A percentile compares a stretch with the other conserved stretches of the same genome.
These are phyloP conservation scores for Russula sp. DNA, from an alignment of 768 basidiomycete species.

Conservation along the genomic window DNA sequence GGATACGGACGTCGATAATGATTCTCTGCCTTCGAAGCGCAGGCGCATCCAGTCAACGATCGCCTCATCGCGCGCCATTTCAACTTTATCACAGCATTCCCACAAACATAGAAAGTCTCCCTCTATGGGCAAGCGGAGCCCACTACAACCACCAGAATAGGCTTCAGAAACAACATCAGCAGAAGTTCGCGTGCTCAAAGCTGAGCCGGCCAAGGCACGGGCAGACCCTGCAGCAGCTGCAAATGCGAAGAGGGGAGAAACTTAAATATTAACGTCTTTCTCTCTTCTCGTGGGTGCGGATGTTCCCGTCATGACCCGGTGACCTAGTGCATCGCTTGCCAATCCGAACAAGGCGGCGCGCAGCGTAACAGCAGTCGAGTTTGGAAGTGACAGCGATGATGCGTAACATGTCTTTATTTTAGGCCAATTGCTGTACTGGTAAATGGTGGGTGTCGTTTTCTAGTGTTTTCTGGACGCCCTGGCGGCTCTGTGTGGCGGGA, in stretches of 20 bases:
- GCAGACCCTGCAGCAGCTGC: conserved; percentile 5
- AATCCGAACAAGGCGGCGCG: conserved; percentile 22
- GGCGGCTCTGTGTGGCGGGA: too few relatives aligned
- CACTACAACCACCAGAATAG: too few relatives aligned
- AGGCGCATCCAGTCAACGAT: conserved; percentile 4
- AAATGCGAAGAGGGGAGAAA: too few relatives aligned
- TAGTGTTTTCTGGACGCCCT: too few relatives aligned
- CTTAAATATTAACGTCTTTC: too few relatives aligned
- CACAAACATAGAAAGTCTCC: neutral
- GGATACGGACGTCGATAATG: neutral
- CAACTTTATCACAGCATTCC: neutral
- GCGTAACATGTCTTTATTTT: neutral
- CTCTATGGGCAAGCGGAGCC: neutral
- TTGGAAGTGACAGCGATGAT: conserved; percentile 24
- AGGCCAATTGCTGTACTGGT: too few relatives aligned
- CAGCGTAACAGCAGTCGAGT: conserved; percentile 17
- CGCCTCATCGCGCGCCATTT: neutral
- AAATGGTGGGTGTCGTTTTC: too few relatives aligned
- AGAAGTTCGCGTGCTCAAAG: conserved; percentile 10
- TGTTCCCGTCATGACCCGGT: conserved; percentile 9
- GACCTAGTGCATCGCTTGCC: too few relatives aligned
- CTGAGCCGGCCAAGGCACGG: conserved; percentile 14
- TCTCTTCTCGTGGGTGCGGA: conserved; percentile 18
- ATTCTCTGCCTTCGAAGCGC: conserved; percentile 1
- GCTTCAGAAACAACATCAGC: neutral